A percentile compares a stretch with the other conserved stretches of the same genome.
These are phyloP conservation scores for Geotrichum citri-aurantii DNA, from an alignment of 1,139 yeast genomes.

Conservation along the genomic window DNA sequence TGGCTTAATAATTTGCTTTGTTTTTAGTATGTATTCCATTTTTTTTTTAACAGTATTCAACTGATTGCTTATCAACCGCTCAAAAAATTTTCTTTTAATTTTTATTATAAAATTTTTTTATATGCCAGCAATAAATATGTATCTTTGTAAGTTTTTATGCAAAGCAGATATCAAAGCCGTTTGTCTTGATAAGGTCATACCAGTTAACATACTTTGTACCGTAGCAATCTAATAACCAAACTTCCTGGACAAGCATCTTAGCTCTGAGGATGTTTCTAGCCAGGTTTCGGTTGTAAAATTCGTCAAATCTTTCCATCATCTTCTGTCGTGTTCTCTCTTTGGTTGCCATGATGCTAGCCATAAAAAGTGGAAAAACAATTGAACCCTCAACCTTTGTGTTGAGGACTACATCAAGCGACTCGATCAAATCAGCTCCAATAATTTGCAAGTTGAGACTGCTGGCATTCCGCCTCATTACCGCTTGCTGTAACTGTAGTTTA, in stretches of 20 bases:
- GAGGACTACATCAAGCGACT: slow-evolving; percentile 55
- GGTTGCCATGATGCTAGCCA: slow-evolving; percentile 67
- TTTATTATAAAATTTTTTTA: background rate
- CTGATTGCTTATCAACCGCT: too few species aligned
- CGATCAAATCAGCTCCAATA: slow-evolving; percentile 49
- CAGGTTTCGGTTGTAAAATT: slow-evolving; percentile 54
- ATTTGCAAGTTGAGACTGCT: slow-evolving; percentile 60
- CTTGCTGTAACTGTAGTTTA: slow-evolving; percentile 59
- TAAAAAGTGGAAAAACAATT: slow-evolving; percentile 67
- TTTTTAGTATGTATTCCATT: background rate
- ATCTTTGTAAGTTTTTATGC: slow-evolving; percentile 40
- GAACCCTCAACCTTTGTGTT: slow-evolving; percentile 68
- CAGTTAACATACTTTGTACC: slow-evolving; percentile 55
- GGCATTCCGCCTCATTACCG: slow-evolving; percentile 56
- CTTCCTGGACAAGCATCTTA: slow-evolving; percentile 52
- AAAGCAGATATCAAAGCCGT: slow-evolving; percentile 77
- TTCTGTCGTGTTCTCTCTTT: slow-evolving; percentile 40
- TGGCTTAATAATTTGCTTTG: slow-evolving; percentile 22
- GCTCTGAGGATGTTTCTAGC: slow-evolving; percentile 64
- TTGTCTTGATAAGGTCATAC: slow-evolving; percentile 56
- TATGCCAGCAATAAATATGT: background rate
- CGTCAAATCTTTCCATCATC: slow-evolving; percentile 51
- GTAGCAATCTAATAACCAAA: slow-evolving; percentile 46
- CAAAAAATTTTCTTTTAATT: background rate
- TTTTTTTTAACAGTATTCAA: background rate